Percentiles rank a stretch among this genome's conserved stretches.
These are phyloP conservation scores for Chrysopogon serrulatus DNA, from an alignment of 176 grass and related monocot genomes.

Conservation along the genomic window DNA sequence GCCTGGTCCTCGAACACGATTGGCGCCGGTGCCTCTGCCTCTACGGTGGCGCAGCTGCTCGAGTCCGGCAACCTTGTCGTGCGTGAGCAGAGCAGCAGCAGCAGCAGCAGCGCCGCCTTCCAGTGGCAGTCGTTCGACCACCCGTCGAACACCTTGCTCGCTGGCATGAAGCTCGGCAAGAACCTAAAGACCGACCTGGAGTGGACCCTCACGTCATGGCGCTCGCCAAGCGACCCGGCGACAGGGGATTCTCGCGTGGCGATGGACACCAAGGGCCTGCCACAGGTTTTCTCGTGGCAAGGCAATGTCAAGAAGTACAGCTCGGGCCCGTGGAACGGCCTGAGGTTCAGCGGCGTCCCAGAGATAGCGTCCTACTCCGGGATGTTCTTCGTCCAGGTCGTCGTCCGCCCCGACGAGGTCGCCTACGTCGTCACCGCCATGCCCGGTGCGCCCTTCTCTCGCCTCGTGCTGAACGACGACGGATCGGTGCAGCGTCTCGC, in stretches of 20 bases:
- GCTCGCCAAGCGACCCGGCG: neutral
- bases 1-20: neutral
- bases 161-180: conserved; percentile 25
- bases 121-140: conserved; percentile 49
- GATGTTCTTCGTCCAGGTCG: neutral
- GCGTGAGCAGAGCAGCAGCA: neutral
- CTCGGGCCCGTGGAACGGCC: conserved; percentile 11
- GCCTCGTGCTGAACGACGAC: neutral
- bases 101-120: neutral
- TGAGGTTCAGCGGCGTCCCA: conserved; percentile 15
- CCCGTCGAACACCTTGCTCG: conserved; percentile 22
- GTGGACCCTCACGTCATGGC: conserved; percentile 13
- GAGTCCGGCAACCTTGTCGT: too few relatives aligned
- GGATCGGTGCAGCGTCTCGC: neutral
- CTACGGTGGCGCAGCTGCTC: too few relatives aligned
- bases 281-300: neutral
- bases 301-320: neutral
- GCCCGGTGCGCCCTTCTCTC: conserved; percentile 9
- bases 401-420: neutral
- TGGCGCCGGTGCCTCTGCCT: too few relatives aligned
- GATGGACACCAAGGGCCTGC: conserved; percentile 26
- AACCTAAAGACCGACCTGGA: conserved; percentile 14
- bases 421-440: neutral
- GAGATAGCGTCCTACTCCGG: conserved; percentile 6
- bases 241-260: neutral